Evolutionary conservation across 176 grass and related monocot genomes (phyloP), one percentile per base, ranked within the genome.

Genomic region (Elymus sibiricus): DNA sequence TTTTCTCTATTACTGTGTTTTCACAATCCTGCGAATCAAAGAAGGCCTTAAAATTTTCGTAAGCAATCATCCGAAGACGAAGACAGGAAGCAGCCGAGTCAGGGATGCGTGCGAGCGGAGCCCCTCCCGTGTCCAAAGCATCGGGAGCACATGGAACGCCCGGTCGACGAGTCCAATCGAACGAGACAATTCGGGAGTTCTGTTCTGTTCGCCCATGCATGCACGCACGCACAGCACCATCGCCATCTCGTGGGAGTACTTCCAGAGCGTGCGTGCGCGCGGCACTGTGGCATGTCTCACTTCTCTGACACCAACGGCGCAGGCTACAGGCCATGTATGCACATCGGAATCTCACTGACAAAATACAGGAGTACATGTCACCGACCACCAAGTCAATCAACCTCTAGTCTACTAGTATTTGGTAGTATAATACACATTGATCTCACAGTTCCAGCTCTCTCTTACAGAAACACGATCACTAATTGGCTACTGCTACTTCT

Each of bases 131-230:
- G 81, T 64, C 40, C 55, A 27, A 5, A 38, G 31, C 44, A 27
- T 24, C 8, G 49, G 37, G 37, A 63, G 15, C 39, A 51, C 38
- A 63, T 32, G 47, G 9, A 6, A 2, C 28, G 26, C 13, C 70
- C 15, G 71, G 27, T 77, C 73, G 84, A 86, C 63, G 55, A 26
- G 70, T 90, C 88, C 71, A 87, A 83, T 79, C 79, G 85, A 84
- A 90, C 74, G 46, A 74, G 80, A 90, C 89, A 60, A 79, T 60
- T 49, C 87, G 22, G 5, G 53, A 7, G 5, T 0, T 19, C 7
- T 31, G 16, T 46, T 32, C 74, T 34, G 15, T 7, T 42, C 63
- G 14, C 31, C 47, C 86, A 40, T 68, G 83, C 82, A 63, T 25
- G 44, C 69, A 43, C 6, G 11, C 83, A 66, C 9, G 80, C 75